A percentile compares a stretch with the other conserved stretches of the same genome.
phyloP scores from a whole-genome alignment of 805 yeast genomes.

The Saturnispora galanensis region DNA sequence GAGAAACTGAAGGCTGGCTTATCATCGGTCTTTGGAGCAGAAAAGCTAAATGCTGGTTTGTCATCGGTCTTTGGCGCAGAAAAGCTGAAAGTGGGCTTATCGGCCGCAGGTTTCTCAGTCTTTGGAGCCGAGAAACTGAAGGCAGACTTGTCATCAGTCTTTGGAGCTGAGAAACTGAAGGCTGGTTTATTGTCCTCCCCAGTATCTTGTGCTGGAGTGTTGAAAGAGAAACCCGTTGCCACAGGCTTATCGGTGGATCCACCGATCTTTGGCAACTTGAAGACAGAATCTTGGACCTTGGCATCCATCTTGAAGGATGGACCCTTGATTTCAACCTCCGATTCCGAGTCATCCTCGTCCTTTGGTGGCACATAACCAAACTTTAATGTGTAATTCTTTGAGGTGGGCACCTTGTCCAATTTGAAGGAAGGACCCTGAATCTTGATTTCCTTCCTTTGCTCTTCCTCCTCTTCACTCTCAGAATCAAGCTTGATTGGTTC shows the following conservation, averaged over 20 bases:
- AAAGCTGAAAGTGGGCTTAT: conserved; percentile 11
- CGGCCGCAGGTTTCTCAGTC: conserved; percentile 1
- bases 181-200: conserved; percentile 7
- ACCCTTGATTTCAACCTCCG: conserved; percentile 61
- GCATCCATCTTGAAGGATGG: conserved; percentile 48
- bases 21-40: conserved; percentile 8
- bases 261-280: conserved; percentile 17
- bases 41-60: conserved; percentile 13
- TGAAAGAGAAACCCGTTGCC: conserved; percentile 11
- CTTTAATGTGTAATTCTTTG: conserved; percentile 41
- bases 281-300: conserved; percentile 25
- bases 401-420: conserved; percentile 35
- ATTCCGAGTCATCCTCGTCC: conserved; percentile 40
- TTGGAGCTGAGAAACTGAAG: not conserved
- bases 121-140: not conserved
- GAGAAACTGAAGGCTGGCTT: conserved; percentile 8
- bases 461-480: conserved; percentile 24
- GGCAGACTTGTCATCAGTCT: conserved; percentile 8
- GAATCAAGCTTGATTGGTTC: conserved; percentile 12
- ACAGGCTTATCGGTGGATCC: not conserved
- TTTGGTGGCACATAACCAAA: conserved; percentile 30
- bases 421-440: conserved; percentile 66
- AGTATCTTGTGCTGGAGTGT: no score
- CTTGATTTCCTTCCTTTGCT: conserved; percentile 38
- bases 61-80: conserved; percentile 6